These are phyloP conservation scores for Podospora pseudopauciseta DNA, from an alignment of 495 filamentous ascomycete species.

Conservation along the genomic window DNA sequence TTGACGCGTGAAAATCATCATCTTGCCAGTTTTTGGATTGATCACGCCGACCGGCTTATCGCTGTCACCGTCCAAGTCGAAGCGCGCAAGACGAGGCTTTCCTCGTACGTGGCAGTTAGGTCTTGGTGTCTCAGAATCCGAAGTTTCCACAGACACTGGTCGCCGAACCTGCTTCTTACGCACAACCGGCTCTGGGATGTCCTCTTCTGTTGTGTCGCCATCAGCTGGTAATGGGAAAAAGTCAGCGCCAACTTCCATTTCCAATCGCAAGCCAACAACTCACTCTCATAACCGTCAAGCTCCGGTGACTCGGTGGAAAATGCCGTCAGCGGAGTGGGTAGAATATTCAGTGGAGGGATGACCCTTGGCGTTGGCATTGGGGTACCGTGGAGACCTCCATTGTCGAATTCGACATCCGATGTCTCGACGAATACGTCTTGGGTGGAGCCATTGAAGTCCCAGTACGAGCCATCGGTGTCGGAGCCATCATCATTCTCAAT, in stretches of 20 bases:
- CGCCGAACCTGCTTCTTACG: slow-evolving; percentile 54
- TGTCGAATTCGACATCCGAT: slow-evolving; percentile 33
- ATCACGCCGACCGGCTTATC: slow-evolving; percentile 71
- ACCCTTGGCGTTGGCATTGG: slow-evolving; percentile 43
- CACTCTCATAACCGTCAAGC: slow-evolving; percentile 79
- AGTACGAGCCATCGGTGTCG: slow-evolving; percentile 44
- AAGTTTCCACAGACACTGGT: slow-evolving; percentile 36
- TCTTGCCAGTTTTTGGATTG: slow-evolving; percentile 63
- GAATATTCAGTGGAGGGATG: slow-evolving; percentile 39
- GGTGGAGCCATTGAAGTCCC: slow-evolving; percentile 39
- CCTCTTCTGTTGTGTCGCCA: slow-evolving; percentile 84
- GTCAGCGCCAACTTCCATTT: slow-evolving; percentile 52
- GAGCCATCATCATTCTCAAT: slow-evolving; percentile 58
- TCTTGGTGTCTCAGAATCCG: slow-evolving; percentile 45
- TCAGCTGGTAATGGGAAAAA: slow-evolving; percentile 54
- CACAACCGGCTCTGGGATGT: slow-evolving; percentile 55
- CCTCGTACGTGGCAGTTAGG: slow-evolving; percentile 36
- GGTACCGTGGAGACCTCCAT: slow-evolving; percentile 21
- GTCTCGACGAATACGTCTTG: slow-evolving; percentile 22
- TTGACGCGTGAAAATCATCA: slow-evolving; percentile 60
- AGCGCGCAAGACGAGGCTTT: slow-evolving; percentile 51
- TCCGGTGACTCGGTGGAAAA: slow-evolving; percentile 42
- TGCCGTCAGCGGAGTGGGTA: slow-evolving; percentile 37
- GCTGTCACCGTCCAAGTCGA: slow-evolving; percentile 51
- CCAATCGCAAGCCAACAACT: slow-evolving; percentile 38